phyloP scores from a whole-genome alignment of 129 eudicot genomes.

The Gnaphalium uliginosum region DNA sequence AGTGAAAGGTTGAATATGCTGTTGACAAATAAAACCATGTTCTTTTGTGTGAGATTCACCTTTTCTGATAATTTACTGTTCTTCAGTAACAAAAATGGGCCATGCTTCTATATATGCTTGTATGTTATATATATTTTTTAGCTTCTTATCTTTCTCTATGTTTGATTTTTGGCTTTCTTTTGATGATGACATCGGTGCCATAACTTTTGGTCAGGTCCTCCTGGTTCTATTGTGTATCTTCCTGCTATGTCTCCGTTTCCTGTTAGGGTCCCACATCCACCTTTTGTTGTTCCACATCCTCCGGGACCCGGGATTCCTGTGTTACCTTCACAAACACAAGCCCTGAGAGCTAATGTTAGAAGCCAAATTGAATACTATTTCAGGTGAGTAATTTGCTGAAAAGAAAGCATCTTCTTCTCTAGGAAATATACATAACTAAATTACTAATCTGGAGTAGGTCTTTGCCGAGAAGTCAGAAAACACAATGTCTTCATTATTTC shows the following conservation, averaged over 20 bases:
- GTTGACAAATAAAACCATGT: not conserved
- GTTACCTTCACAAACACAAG: constrained; percentile 51
- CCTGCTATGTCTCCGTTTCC: constrained; percentile 72
- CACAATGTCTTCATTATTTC: not conserved
- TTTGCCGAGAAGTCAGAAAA: too few relatives aligned
- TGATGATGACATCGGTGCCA: constrained; percentile 14
- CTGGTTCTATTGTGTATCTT: constrained; percentile 66
- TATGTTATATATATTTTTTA: not conserved
- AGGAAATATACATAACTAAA: not conserved
- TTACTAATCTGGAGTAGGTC: too few relatives aligned
- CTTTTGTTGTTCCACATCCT: constrained; percentile 67
- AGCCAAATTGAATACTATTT: constrained; percentile 95
- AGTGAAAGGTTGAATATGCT: constrained; percentile 9
- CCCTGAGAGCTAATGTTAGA: constrained; percentile 54
- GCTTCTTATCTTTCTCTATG: not conserved
- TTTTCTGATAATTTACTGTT: constrained; percentile 18
- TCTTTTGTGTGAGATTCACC: constrained; percentile 2
- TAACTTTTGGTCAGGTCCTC: constrained; percentile 59
- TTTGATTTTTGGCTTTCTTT: constrained; percentile 10
- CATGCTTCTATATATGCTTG: not conserved
- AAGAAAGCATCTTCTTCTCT: constrained; percentile 1
- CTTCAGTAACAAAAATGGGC: not conserved
- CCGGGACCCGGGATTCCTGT: constrained; percentile 47
- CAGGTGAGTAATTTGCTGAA: constrained; percentile 53
- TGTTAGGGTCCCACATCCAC: constrained; percentile 72